These are phyloP conservation scores for Phytophthora crassamura DNA, from an alignment of 352 stramenopile species.

Conservation along the genomic window DNA sequence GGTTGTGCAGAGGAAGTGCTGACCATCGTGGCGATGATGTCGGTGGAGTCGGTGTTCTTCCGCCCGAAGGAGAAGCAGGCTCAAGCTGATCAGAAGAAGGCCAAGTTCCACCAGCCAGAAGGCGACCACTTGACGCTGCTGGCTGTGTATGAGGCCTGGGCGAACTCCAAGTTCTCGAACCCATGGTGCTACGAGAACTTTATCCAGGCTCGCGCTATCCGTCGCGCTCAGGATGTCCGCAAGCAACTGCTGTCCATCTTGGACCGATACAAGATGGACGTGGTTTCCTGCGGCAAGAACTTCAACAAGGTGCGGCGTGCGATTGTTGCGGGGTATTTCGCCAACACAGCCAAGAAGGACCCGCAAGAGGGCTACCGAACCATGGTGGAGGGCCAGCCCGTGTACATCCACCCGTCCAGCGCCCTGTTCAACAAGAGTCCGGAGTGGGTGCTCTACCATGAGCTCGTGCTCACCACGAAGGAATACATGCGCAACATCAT, in stretches of 20 bases:
- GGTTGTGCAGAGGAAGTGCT: conserved; percentile 99
- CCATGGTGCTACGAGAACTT: conserved; percentile 99
- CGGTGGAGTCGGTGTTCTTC: conserved; percentile 99
- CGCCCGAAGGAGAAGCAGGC: conserved; percentile 98
- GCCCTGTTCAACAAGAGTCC: conserved; percentile 99
- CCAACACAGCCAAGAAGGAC: conserved; percentile 99
- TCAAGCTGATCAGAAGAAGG: conserved; percentile 99
- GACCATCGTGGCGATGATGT: conserved; percentile 99
- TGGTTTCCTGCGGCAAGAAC: conserved; percentile 96
- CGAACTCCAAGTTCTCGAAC: conserved; percentile 97
- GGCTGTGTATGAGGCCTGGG: conserved; percentile 98
- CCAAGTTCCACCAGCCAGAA: conserved; percentile 99
- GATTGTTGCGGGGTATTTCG: conserved; percentile 99
- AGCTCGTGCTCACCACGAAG: conserved; percentile 95
- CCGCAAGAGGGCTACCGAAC: conserved; percentile 98
- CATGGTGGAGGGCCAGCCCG: conserved; percentile 97
- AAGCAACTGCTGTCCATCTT: conserved; percentile 99
- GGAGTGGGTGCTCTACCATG: conserved; percentile 99
- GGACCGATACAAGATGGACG: conserved; percentile 98
- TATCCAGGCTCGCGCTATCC: conserved; percentile 97
- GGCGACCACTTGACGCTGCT: conserved; percentile 99
- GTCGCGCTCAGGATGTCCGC: conserved; percentile 97
- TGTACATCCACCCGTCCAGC: conserved; percentile 99
- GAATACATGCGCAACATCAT: conserved; percentile 99
- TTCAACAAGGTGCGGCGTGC: conserved; percentile 98